Base-by-base conservation (phyloP, 164 flowering plant species). In the Kingdonia uniflora region DNA sequence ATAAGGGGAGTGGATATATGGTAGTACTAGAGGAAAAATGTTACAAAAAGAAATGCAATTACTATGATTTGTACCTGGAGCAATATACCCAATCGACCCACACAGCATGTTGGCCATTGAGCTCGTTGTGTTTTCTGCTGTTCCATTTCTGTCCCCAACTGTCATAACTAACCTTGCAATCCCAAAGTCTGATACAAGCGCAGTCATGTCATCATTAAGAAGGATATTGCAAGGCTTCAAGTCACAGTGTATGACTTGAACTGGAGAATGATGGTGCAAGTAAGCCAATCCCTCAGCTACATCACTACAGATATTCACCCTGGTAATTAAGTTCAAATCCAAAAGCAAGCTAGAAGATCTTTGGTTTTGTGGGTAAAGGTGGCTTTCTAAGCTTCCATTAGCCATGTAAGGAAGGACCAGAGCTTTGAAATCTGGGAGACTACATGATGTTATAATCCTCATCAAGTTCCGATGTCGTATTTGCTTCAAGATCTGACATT, bases 211-310 rank as follows among this genome's bases (percentile, higher is more conserved):
- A 24, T 66, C 49, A 20, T 63, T 66, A 4, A 70, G 68, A 29
- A 56, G 65, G 41, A 70, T 63, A 39, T 65, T 70, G 53, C 67
- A 62, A 2, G 67, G 70, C 65, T 70, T 66, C 61, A 70, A 62
- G 45, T 70, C 74, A 53, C 70, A 59, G 41, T 66, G 74, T 49
- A 70, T 66, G 51, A 66, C 62, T 49, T 66, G 59, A 35, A 65
- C 64, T 5, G 67, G 74, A 22, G 74, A 66, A 53, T 70, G 70
- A 45, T 70, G 74, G 53, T 70, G 74, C 62, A 70, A 46, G 42
- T 66, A 70, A 13, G 74, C 65, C 60, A 70, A 44, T 45, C 70
- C 70, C 40, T 70, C 70, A 19, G 70, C 70, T 45, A 66, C 43
- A 20, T 63, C 74, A 10, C 65, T 63, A 15, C 64, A 66, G 40